Base-by-base conservation (phyloP, 2,329 filamentous ascomycete species). In the Colletotrichum sp. region DNA sequence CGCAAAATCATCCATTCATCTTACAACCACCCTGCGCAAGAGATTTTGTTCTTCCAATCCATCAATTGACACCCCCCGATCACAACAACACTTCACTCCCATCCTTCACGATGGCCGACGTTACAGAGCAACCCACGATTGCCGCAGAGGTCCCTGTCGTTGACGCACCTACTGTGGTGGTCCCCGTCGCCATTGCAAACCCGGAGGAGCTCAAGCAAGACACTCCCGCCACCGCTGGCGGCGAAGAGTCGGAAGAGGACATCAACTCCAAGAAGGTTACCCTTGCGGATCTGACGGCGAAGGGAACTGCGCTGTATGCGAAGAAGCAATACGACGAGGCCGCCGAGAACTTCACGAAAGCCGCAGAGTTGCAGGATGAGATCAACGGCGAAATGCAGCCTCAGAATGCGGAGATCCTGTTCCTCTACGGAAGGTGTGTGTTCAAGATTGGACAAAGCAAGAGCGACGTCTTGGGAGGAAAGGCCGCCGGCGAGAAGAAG, bases 401-500 rank as follows among this genome's bases (percentile, higher is more conserved):
- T 6, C 93, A 95, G 72, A 99, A 99, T 79, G 96, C 96, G 65
- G 96, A 98, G 82, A 91, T 99, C 61, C 91, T 98, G 24, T 99
- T 98, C 83, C 91, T 95, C 76, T 99, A 99, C 84, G 97, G 97
- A 16, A 94, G 96, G 81, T 95, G 95, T 70, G 87, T 99, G 24
- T 98, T 98, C 88, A 96, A 96, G 83, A 94, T 98, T 74, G 97
- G 96, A 34, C 94, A 98, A 82, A 93, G 92, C 82, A 98, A 98
- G 84, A 98, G 95, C 81, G 96, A 98, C 81, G 96, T 99, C 29
- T 88, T 99, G 43, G 97, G 97, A 71, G 94, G 94, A 38, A 94
- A 93, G 80, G 93, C 96, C 24, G 83, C 90, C 81, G 85, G 89
- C 80, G 84, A 92, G 84, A 84, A 87, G 78, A 86, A 87, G 80